Evolutionary conservation across 2,329 filamentous ascomycete species (phyloP).

Genomic region (Blastomyces parvus): DNA sequence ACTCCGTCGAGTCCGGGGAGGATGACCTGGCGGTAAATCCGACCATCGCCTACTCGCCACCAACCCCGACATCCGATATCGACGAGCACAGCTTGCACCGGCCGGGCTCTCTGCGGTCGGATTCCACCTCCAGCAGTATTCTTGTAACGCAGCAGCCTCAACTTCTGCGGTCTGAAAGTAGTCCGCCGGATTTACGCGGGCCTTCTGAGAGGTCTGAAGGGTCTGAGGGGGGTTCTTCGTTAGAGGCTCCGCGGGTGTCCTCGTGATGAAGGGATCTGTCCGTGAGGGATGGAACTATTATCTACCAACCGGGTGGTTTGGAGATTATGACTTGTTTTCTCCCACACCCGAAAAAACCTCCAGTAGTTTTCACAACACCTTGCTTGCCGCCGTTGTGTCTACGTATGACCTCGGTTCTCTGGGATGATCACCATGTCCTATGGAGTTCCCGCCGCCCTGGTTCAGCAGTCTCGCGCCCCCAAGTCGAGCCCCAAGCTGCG

Average conservation of each 20-base stretch:
- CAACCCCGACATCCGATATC: conserved; percentile 27
- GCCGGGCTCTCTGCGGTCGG: conserved; percentile 9
- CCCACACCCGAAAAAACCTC: neutral
- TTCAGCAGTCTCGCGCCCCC: neutral
- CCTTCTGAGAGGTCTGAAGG: neutral
- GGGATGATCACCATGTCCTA: neutral
- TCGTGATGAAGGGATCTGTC: neutral
- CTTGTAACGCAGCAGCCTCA: neutral
- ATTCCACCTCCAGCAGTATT: conserved; percentile 10
- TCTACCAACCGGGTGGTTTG: neutral
- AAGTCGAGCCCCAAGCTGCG: neutral
- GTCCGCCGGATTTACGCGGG: conserved; percentile 12
- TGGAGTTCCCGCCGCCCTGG: neutral
- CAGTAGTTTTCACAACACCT: neutral
- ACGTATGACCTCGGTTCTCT: neutral
- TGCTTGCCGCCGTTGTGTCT: neutral
- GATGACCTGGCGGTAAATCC: conserved; percentile 21
- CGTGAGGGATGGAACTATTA: neutral
- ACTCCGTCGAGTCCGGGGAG: conserved; percentile 27
- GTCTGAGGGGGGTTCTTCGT: neutral
- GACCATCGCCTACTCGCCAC: conserved; percentile 30
- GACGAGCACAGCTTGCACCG: conserved; percentile 17
- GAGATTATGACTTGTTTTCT: neutral
- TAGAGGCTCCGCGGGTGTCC: neutral
- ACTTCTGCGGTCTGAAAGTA: conserved; percentile 12